Evolutionary conservation across 75 land plant species (phyloP), one percentile per base, ranked within the genome.

Genomic region (Sequoiadendron giganteum): DNA sequence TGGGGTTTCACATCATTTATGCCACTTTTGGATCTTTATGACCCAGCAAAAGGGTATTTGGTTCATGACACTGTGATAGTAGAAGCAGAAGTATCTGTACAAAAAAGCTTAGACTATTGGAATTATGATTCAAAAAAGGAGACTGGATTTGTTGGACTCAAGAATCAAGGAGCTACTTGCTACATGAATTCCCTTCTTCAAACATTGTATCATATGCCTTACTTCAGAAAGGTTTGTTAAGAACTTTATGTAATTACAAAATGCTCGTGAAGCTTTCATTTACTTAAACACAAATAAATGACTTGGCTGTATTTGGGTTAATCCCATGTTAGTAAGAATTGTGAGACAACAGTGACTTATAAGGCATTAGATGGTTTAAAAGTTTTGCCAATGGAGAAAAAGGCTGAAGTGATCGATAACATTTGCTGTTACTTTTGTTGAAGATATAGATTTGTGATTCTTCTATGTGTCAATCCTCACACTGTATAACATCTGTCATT

Each of bases 1-100:
- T 97, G 99, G 99, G 99, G 99, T 88, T 97, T 97, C 90, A 97
- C 99, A 54, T 97, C 99, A 15, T 97, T 97, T 86, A 97, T 97
- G 99, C 93, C 98, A 45, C 93, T 97, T 14, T 87, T 92, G 88
- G 99, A 97, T 15, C 92, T 97, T 43, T 96, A 97, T 91, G 98
- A 97, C 76, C 93, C 96, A 42, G 75, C 87, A n/a, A 93, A 93
- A 89, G 98, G 98, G 61, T 97, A 91, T 80, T 87, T 97, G 83
- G 91, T 97, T 87, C 96, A 95, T 91, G 99, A 97, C 86, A 94
- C 90, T 30, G 87, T 90, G 39, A 56, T 93, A 68, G 89, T 97
- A 84, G 99, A 97, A 89, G 98, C 96, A 75, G 99, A 97, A 88
- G 99, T 97, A 58, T 89, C 89, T 91, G 98, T 96, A 21, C 94